Evolutionary conservation across 768 basidiomycete species (phyloP), one percentile per base, ranked within the genome.

Genomic region (Tylopilus rubrobrunneus): DNA sequence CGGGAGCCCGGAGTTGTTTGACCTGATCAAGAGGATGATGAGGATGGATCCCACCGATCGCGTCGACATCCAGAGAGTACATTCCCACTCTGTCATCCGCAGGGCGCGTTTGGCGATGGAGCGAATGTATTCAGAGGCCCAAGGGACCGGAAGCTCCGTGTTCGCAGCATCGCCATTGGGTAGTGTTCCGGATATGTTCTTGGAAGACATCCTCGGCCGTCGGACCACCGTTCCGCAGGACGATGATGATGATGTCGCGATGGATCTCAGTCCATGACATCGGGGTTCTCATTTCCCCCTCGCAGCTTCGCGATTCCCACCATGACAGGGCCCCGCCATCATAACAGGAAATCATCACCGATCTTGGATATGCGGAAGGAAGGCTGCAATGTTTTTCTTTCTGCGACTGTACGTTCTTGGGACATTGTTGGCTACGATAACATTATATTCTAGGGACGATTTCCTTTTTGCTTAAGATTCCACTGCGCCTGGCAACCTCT

Each of bases 21-120:
- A 71, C 42, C 76, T 95, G 61, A 81, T 96, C 62, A 78, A 73
- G 64, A 74, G 77, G 55, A 89, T 94, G 84, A 89, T 96, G 84
- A 81, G 81, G 43, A 82, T 82, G 0, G 82, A 87, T 48, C 85
- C 92, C 3, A 71, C 66, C 9, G 62, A 71, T 49, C 85, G 93
- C 19, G 67, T 86, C 49, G 75, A 74, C 17, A 78, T 86, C 31
- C 72, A 76, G 44, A 78, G 73, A 41, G 77, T 93, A 40, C 80
- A 78, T 58, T 69, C 66, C 12, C 84, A 94, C 65, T 77, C 78
- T 9, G 76, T 89, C 27, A 81, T 96, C 21, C 62, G 70, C 49
- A 79, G 87, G 51, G 82, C 85, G 36, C 78, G 89, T 46, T 69
- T 62, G 51, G 72, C 71, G 60, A 91, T 93, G 90, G 83, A 82